Evolutionary conservation across 352 stramenopile genomes (phyloP).

Genomic region (Phytophthora hibernalis): DNA sequence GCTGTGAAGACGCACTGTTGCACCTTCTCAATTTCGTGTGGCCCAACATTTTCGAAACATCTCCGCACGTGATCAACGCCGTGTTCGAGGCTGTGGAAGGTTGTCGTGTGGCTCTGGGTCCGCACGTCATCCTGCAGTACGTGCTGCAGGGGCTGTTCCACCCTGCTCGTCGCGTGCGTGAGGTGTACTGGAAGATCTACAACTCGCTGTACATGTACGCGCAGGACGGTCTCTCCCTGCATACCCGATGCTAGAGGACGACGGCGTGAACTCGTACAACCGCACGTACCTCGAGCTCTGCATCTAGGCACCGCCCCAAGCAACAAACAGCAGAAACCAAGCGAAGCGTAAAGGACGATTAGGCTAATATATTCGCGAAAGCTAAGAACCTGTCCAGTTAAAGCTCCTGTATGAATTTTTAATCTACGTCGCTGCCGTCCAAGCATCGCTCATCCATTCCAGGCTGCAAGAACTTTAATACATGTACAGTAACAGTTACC

Average conservation of each 20-base stretch:
- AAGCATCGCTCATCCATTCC: conserved; percentile 5
- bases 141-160: conserved; percentile 99
- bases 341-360: conserved; percentile 21
- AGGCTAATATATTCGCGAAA: conserved; percentile 31
- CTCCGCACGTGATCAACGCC: conserved; percentile 98
- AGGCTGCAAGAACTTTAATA: background rate
- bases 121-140: conserved; percentile 97
- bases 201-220: conserved; percentile 99
- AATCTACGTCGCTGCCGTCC: conserved; percentile 3
- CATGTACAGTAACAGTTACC: no score
- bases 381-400: background rate
- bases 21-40: conserved; percentile 99
- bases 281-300: conserved; percentile 95
- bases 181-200: conserved; percentile 99
- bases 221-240: conserved; percentile 95
- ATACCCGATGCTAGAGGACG: conserved; percentile 97
- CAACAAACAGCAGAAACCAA: conserved; percentile 3
- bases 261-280: conserved; percentile 95
- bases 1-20: conserved; percentile 98
- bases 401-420: background rate
- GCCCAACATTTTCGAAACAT: conserved; percentile 99
- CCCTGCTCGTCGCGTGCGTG: conserved; percentile 96
- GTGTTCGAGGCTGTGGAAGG: conserved; percentile 99
- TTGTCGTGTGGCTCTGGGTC: conserved; percentile 95
- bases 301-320: conserved; percentile 47